Base-by-base conservation (phyloP, 495 filamentous ascomycete genomes). In the Penicillium ucsense region DNA sequence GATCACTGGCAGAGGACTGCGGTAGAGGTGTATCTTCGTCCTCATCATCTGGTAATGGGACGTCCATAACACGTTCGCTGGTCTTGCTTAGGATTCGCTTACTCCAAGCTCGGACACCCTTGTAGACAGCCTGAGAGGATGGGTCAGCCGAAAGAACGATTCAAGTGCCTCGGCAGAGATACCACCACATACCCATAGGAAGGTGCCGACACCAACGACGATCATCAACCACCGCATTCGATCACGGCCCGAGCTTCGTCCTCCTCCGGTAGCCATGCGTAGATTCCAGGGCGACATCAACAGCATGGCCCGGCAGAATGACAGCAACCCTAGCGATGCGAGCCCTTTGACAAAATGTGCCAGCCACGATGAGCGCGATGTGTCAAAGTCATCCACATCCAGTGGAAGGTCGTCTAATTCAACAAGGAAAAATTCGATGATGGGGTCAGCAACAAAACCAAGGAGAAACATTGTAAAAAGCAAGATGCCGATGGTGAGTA, bases 401-500 rank as follows among this genome's bases (percentile, higher is more conserved):
- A 43, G n/a, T 30, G 62, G 63, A 20, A 80, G 55, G 12, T 74
- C 74, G 30, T 71, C 72, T 45, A 82, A 64, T 0, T 88, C 87
- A 59, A 94, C 88, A 10, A 91, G 62, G 70, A 89, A 94, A 12
- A 94, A 69, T 50, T 86, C 85, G 60, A 98, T 86, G 54, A 97
- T 88, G 8, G 89, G 89, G 68, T 96, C 91, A 51, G 88, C 89
- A 59, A 96, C 66, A 56, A 96, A 96, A 45, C 89, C 89, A 50
- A 94, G 77, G 2, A 88, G 5, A 54, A 90, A 96, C 31, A 94
- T 68, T 38, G 81, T 74, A 34, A 83, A 47, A 8, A 88, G 32
- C 40, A 94, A 70, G 50, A 95, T 86, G 8, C 67, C 33, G 3
- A 86, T 40, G 2, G 90, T 95, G 46, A 95, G 63, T 0, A 60